phyloP scores from a whole-genome alignment of 2,329 filamentous ascomycete genomes.

The Zasmidium citrigriseum region DNA sequence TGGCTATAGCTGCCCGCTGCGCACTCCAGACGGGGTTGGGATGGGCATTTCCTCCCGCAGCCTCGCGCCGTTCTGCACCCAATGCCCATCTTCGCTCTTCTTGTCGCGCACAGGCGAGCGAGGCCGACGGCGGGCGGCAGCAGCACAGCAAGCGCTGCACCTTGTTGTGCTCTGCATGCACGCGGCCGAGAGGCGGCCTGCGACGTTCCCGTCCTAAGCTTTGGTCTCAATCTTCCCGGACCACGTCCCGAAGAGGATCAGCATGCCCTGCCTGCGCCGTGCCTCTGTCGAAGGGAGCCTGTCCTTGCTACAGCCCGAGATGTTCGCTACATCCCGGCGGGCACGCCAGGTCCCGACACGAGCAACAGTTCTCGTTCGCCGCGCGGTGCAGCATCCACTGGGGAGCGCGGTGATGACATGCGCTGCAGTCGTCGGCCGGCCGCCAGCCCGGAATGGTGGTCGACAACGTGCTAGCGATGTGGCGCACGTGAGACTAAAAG shows the following conservation, averaged over 20 bases:
- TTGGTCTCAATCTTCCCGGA: background rate
- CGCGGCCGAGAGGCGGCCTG: background rate
- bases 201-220: background rate
- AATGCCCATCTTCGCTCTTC: background rate
- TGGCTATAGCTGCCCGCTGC: too few species aligned
- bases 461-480: background rate
- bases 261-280: background rate
- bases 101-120: background rate
- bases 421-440: background rate
- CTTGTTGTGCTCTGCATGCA: background rate
- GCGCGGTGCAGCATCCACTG: background rate
- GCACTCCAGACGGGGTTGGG: too few species aligned
- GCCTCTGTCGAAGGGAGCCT: background rate
- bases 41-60: too few species aligned
- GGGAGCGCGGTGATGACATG: too few species aligned
- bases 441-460: background rate
- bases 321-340: too few species aligned
- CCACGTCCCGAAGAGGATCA: background rate
- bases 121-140: background rate
- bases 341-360: background rate
- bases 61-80: background rate
- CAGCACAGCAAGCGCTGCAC: background rate
- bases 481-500: background rate
- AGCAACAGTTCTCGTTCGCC: background rate
- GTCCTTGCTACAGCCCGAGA: background rate